Evolutionary conservation across 768 basidiomycete species (phyloP), one percentile per base, ranked within the genome.

Genomic region (Auricularia heimuer): DNA sequence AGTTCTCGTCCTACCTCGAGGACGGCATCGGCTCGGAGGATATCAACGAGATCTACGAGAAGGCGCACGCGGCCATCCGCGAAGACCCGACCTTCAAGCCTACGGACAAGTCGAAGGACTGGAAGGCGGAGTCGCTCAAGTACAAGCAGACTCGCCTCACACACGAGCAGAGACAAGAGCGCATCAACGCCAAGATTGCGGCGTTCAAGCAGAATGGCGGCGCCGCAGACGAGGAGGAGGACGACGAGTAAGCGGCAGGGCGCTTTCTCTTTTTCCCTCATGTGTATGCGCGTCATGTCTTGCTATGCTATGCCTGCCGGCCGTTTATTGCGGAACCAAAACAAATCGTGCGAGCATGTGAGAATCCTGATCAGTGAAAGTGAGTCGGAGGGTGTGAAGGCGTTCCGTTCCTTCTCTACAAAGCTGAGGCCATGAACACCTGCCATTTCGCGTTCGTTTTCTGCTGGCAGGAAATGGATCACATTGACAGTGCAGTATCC

Each of bases 1-100:
- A 97, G 74, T 98, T 98, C 79, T 74, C 97, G 3, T 84, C 86
- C 8, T 98, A 98, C 79, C 92, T 99, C 67, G 94, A 92, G 34
- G 94, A 97, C 75, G 97, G 88, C 69, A 78, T 99, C 71, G 92
- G 92, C 65, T 96, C 94, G 2, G 97, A 95, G 69, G 96, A 98
- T 72, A 93, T 98, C 1, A 93, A 98, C 76, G 97, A 98, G 75
- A 88, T 99, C 67, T 98, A 91, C 81, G 83, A 84, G 45, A 90
- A 89, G 72, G 95, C 92, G 2, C 92, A 97, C 79, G 89, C 92
- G 64, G 92, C 94, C 68, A 99, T 98, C 77, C 92, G 97, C 67
- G 95, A 95, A 74, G 88, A 97, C 75, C 96, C 97, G 60, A 77
- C 78, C 24, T 95, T 95, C 85, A 87, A 91, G 77, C 88, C 92